phyloP scores from a whole-genome alignment of 202 grass and related monocot species.

The Elaeis oleifera region DNA sequence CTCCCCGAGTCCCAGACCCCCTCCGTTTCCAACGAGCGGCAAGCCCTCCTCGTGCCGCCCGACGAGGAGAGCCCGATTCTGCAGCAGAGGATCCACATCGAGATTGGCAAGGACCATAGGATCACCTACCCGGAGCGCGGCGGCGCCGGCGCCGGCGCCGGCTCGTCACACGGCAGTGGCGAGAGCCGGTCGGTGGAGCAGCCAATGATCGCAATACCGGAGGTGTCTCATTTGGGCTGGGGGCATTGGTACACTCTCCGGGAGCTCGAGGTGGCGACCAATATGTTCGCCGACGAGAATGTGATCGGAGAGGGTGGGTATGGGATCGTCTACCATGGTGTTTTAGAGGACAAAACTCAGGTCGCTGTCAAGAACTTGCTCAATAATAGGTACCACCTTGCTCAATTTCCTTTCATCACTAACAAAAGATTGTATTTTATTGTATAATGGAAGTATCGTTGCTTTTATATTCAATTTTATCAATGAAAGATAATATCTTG shows the following conservation, averaged over 20 bases:
- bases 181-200: conserved; percentile 9
- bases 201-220: conserved; percentile 36
- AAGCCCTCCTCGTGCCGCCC: conserved; percentile 1
- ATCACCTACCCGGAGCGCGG: conserved; percentile 4
- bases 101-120: conserved; percentile 17
- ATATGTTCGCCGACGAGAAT: conserved; percentile 82
- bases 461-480: too few relatives aligned
- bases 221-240: conserved; percentile 82
- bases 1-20: not conserved
- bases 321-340: conserved; percentile 80
- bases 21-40: conserved; percentile 1
- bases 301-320: conserved; percentile 88
- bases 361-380: conserved; percentile 84
- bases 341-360: conserved; percentile 62
- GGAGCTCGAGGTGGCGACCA: conserved; percentile 73
- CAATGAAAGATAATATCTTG: too few relatives aligned
- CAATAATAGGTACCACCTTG: conserved; percentile 60
- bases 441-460: too few relatives aligned
- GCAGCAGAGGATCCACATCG: conserved; percentile 18
- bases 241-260: conserved; percentile 94
- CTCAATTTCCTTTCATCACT: not conserved
- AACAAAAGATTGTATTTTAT: too few relatives aligned
- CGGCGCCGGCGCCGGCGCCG: not conserved
- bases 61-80: conserved; percentile 1
- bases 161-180: conserved; percentile 1